Base-by-base conservation (phyloP, 805 yeast species). In the Pichia sporocuriosa region DNA sequence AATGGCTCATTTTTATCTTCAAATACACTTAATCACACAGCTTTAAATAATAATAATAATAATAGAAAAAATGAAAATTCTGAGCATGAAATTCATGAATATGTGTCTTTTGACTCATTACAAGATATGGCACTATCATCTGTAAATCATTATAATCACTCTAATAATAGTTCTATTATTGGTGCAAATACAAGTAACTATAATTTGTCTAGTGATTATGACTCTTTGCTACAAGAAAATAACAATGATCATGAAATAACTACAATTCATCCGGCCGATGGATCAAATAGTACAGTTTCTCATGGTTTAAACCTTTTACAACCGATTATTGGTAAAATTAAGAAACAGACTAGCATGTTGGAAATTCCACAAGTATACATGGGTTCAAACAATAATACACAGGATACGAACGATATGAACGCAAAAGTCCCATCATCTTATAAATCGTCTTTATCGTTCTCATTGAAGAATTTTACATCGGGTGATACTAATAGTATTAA, bases 81-180 rank as follows among this genome's bases (percentile, higher is more conserved):
- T 4, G 35, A 19, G 13, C 28, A 48, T 17, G 58, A 55, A 7
- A 33, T 42, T 15, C 45, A 57, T 2, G 63, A 60, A 30, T 68
- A 68, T 45, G 55, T 67, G 12, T 68, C 72, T 2, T 68, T 68
- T 51, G 69, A 65, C 7, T 65, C 71, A 0, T 59, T 70, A 6
- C 55, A 54, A 20, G 62, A 55, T 26, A 35, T 55, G 17, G 36
- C 58, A 19, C 45, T 1, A 10, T 15, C 36, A 11, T 10, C 36
- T 9, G n/a, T 7, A 53, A 10, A 41, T 22, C 13, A 33, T 15
- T 13, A 32, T 22, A 32, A 32, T 21, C 12, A 25, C 27, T 45
- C n/a, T 32, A 46, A 43, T 30, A 48, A 46, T 39, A 54, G 39
- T 26, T 42, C 41, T 38, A 50, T 48, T 25, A 25, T 11, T 10